These are phyloP conservation scores for Leishmania amazonensis DNA, from an alignment of 208 protist species.

Conservation along the genomic window DNA sequence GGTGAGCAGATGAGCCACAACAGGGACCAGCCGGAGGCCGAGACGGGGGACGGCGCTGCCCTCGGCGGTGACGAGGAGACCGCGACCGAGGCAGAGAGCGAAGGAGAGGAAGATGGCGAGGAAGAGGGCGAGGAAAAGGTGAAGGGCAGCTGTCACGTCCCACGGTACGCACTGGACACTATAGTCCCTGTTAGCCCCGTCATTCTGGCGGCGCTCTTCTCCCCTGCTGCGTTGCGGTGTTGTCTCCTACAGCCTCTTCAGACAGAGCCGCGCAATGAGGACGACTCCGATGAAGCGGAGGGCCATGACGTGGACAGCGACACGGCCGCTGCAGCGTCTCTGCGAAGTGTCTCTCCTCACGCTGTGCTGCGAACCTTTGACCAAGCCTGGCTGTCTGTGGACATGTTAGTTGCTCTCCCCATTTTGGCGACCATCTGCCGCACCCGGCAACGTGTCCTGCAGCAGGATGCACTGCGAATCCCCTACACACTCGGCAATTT, in stretches of 20 bases:
- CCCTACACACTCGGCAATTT: constrained; percentile 51
- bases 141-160: constrained; percentile 12
- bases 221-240: constrained; percentile 57
- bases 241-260: constrained; percentile 55
- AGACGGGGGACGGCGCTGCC: background rate
- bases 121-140: constrained; percentile 18
- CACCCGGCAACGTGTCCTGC: constrained; percentile 43
- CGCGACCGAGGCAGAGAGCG: constrained; percentile 24
- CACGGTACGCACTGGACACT: constrained; percentile 41
- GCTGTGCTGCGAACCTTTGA: constrained; percentile 28
- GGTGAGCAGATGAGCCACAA: constrained; percentile 18
- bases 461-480: constrained; percentile 44
- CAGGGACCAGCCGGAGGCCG: background rate
- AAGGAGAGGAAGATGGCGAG: constrained; percentile 15
- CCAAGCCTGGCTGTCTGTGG: constrained; percentile 51
- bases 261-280: background rate
- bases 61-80: constrained; percentile 24
- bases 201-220: constrained; percentile 65
- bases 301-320: background rate
- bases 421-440: constrained; percentile 62
- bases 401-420: constrained; percentile 52
- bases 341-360: constrained; percentile 7
- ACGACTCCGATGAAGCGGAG: constrained; percentile 1
- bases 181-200: constrained; percentile 62
- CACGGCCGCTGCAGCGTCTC: background rate